phyloP scores from a whole-genome alignment of 2,329 filamentous ascomycete species.

The Rhexocercosporidium sp. region DNA sequence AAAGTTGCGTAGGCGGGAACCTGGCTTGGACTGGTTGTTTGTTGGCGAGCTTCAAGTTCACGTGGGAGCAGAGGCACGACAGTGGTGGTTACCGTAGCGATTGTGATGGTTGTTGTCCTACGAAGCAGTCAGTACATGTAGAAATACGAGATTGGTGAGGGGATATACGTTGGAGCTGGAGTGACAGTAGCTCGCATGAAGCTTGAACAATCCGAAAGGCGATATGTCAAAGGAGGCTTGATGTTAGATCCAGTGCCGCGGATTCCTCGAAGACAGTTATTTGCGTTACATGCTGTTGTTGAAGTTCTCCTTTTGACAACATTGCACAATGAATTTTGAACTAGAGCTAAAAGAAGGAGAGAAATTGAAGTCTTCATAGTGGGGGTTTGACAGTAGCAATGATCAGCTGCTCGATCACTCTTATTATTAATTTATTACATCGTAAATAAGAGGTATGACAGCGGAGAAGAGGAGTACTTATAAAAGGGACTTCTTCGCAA shows the following conservation, averaged over 20 bases:
- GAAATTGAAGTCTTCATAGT: neutral
- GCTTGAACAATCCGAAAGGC: conserved; percentile 3
- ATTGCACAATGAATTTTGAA: neutral
- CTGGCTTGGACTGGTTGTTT: neutral
- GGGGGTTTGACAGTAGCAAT: neutral
- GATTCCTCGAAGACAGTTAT: neutral
- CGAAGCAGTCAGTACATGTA: neutral
- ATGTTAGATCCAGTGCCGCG: neutral
- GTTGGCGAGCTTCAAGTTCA: conserved; percentile 7
- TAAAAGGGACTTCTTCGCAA: too few relatives aligned
- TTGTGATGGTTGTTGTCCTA: neutral
- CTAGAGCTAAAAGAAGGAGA: neutral
- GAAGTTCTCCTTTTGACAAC: neutral
- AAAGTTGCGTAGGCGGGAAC: conserved; percentile 19
- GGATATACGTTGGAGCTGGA: conserved; percentile 1
- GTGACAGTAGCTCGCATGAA: conserved; percentile 4
- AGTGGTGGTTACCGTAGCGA: neutral
- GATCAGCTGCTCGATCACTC: too few relatives aligned
- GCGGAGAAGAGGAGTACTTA: too few relatives aligned
- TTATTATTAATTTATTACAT: too few relatives aligned
- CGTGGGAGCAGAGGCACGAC: neutral
- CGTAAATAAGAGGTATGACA: too few relatives aligned
- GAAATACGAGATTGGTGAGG: neutral
- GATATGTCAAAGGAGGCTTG: neutral
- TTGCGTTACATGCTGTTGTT: neutral